Percentiles rank a stretch among this genome's conserved stretches.
Conservation (phyloP, 257 asterid species). For the Mentha longifolia region DNA sequence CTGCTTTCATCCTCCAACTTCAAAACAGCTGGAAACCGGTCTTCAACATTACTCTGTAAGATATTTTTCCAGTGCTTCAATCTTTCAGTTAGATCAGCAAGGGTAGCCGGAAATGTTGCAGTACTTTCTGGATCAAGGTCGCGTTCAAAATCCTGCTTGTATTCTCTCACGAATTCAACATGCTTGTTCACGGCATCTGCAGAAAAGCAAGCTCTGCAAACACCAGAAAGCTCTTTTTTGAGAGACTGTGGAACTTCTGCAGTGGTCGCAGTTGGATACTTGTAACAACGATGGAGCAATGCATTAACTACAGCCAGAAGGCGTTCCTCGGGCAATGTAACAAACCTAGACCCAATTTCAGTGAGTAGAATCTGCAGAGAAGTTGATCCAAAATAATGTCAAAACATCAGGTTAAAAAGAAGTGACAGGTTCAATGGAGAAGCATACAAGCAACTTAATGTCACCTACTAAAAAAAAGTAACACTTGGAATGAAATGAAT, state of each 20-base stretch:
- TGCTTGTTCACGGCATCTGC: slow-evolving; percentile 99
- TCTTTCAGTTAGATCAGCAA: slow-evolving; percentile 89
- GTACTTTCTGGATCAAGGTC: slow-evolving; percentile 99
- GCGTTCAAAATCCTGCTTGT: slow-evolving; percentile 96
- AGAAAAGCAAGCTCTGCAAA: slow-evolving; percentile 98
- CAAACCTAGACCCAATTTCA: slow-evolving; percentile 96
- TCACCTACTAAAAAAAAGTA: slow-evolving; percentile 4
- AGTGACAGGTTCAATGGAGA: slow-evolving; percentile 24
- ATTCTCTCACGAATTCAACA: slow-evolving; percentile 95
- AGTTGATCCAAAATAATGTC: slow-evolving; percentile 12
- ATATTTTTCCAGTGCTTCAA: slow-evolving; percentile 98
- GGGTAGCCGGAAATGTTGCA: slow-evolving; percentile 91
- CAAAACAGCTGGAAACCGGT: slow-evolving; percentile 94
- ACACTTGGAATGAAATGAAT: not conserved
- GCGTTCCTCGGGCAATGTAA: slow-evolving; percentile 97
- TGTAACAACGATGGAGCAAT: slow-evolving; percentile 97
- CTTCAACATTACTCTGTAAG: slow-evolving; percentile 96
- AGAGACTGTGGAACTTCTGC: slow-evolving; percentile 99
- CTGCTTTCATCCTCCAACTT: slow-evolving; percentile 99
- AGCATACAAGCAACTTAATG: slow-evolving; percentile 6
- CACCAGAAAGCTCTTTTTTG: slow-evolving; percentile 99
- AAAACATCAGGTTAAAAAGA: slow-evolving; percentile 14
- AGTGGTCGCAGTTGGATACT: slow-evolving; percentile 97
- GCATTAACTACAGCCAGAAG: slow-evolving; percentile 98
- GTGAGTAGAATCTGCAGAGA: slow-evolving; percentile 81